Evolutionary conservation across 2,329 filamentous ascomycete species (phyloP).

Genomic region (Alternaria arbusti): DNA sequence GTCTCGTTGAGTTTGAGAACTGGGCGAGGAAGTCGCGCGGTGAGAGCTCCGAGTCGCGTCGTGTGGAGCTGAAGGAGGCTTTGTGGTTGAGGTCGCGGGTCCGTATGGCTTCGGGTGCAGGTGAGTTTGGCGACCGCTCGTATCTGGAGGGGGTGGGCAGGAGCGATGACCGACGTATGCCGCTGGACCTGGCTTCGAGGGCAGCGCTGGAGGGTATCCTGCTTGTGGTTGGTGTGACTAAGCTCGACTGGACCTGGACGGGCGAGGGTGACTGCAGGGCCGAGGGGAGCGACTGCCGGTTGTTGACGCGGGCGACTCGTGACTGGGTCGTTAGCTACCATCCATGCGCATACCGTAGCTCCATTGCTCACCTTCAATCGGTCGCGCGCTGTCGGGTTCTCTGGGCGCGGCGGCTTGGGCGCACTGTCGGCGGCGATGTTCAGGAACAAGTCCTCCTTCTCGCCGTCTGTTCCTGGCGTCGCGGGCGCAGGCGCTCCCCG

Average conservation of each 20-base stretch:
- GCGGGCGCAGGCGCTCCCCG: constrained; percentile 20
- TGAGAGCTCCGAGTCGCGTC: constrained; percentile 37
- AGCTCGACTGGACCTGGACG: constrained; percentile 26
- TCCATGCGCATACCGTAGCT: neutral
- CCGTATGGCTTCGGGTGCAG: constrained; percentile 28
- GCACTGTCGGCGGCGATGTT: constrained; percentile 50
- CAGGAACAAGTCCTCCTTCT: constrained; percentile 51
- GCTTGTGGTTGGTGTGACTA: constrained; percentile 34
- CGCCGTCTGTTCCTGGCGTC: constrained; percentile 29
- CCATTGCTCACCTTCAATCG: constrained; percentile 35
- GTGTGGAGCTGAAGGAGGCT: constrained; percentile 33
- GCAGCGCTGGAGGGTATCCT: constrained; percentile 30
- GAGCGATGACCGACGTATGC: constrained; percentile 42
- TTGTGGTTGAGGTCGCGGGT: constrained; percentile 42
- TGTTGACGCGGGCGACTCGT: constrained; percentile 45
- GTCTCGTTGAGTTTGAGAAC: constrained; percentile 31
- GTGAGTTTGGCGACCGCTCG: constrained; percentile 37
- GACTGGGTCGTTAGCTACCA: constrained; percentile 33
- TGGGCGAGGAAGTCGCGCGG: constrained; percentile 45
- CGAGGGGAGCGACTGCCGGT: constrained; percentile 45
- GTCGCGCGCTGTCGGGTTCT: constrained; percentile 37
- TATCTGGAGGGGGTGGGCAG: constrained; percentile 37
- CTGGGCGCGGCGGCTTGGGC: constrained; percentile 27
- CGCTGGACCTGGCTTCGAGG: constrained; percentile 33
- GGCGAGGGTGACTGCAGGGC: constrained; percentile 36